Percentiles rank a stretch among this genome's conserved stretches.
Conservation (phyloP, 495 filamentous ascomycete species). For the Hypoxylon crocopeplum region DNA sequence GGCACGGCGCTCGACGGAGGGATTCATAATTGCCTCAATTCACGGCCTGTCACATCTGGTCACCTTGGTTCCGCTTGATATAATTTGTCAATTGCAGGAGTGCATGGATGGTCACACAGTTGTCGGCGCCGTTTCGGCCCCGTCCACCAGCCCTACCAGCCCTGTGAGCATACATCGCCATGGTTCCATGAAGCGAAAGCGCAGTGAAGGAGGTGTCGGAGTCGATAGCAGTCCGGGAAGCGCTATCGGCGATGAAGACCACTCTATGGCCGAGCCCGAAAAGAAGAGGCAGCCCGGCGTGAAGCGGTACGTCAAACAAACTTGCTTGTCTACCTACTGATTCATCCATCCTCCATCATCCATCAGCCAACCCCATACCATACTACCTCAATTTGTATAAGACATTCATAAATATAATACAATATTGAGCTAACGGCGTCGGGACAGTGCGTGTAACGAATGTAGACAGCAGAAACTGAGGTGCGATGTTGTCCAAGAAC, state of each 20-base stretch:
- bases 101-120: constrained; percentile 50
- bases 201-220: constrained; percentile 44
- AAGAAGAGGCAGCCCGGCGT: constrained; percentile 74
- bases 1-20: constrained; percentile 32
- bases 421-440: too few species aligned
- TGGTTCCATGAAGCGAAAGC: constrained; percentile 55
- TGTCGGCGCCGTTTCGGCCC: constrained; percentile 45
- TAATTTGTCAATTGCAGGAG: constrained; percentile 40
- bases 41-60: constrained; percentile 34
- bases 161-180: constrained; percentile 53
- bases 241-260: constrained; percentile 67
- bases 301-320: constrained; percentile 60
- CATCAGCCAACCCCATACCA: too few species aligned
- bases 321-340: not conserved
- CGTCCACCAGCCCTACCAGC: constrained; percentile 50
- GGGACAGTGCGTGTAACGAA: constrained; percentile 79
- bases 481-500: constrained; percentile 89
- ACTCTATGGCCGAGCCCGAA: constrained; percentile 62
- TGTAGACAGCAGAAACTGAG: constrained; percentile 94
- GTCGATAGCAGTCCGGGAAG: constrained; percentile 76
- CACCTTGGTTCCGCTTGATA: constrained; percentile 29
- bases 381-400: too few species aligned
- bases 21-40: constrained; percentile 27
- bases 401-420: too few species aligned
- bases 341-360: not conserved